Evolutionary conservation across 2,329 filamentous ascomycete genomes (phyloP), one percentile per base, ranked within the genome.

Genomic region (Calcarisporium arbuscula): DNA sequence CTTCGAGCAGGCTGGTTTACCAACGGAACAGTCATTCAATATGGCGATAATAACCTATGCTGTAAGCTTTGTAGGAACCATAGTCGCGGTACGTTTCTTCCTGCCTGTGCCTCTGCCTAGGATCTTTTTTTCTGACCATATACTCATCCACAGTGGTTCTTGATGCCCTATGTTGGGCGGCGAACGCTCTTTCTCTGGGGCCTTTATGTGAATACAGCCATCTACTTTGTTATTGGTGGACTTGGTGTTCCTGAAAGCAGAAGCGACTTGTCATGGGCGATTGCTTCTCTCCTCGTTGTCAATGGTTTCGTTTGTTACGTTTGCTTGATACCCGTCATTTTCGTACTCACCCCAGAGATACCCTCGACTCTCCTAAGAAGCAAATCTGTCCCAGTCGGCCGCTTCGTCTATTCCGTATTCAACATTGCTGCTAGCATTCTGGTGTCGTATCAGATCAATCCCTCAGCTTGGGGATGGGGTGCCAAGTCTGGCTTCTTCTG

Each of bases 1-100:
- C 34, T 65, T 64, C 36, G 51, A 60, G 21, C 58, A 57, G 14
- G 55, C 56, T 12, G 60, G 61, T 2, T n/a, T n/a, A n/a, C n/a
- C n/a, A n/a, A n/a, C n/a, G n/a, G n/a, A n/a, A n/a, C n/a, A n/a
- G n/a, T n/a, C n/a, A n/a, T n/a, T n/a, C n/a, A n/a, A n/a, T n/a
- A n/a, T n/a, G n/a, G n/a, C n/a, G n/a, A n/a, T n/a, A n/a, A n/a
- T n/a, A n/a, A n/a, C n/a, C n/a, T n/a, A n/a, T n/a, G n/a, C n/a
- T n/a, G n/a, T n/a, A n/a, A n/a, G n/a, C n/a, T n/a, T n/a, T n/a
- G n/a, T n/a, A n/a, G n/a, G n/a, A n/a, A n/a, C n/a, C n/a, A n/a
- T n/a, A n/a, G n/a, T n/a, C n/a, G n/a, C n/a, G n/a, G n/a, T n/a
- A n/a, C n/a, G n/a, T n/a, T n/a, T n/a, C n/a, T n/a, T n/a, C n/a